Conservation (phyloP, 2,329 filamentous ascomycete species). For the Ascocoryne sarcoides region DNA sequence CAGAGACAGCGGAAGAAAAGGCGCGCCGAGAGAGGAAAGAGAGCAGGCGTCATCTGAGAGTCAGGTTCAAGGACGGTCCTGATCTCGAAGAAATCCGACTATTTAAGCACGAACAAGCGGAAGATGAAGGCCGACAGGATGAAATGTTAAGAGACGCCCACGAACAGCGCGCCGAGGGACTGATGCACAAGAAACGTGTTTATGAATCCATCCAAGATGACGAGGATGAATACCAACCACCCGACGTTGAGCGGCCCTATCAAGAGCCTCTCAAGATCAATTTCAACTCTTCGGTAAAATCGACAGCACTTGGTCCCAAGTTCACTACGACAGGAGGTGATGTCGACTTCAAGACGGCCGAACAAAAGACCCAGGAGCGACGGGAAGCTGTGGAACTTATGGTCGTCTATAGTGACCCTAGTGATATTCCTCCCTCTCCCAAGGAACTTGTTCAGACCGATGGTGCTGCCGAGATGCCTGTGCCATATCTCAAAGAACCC, state of each 20-base stretch:
- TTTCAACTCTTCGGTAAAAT: slow-evolving; percentile 29
- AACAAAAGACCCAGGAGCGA: slow-evolving; percentile 46
- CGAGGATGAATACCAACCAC: slow-evolving; percentile 33
- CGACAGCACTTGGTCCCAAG: slow-evolving; percentile 36
- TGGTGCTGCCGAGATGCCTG: slow-evolving; percentile 6
- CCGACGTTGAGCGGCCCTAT: slow-evolving; percentile 41
- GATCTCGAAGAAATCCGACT: slow-evolving; percentile 58
- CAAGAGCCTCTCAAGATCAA: slow-evolving; percentile 38
- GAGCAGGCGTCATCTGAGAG: slow-evolving; percentile 58
- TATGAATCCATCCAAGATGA: slow-evolving; percentile 46
- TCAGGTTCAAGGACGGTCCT: slow-evolving; percentile 60
- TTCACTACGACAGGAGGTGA: slow-evolving; percentile 47
- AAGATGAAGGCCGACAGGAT: slow-evolving; percentile 58
- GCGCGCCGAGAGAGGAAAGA: slow-evolving; percentile 64
- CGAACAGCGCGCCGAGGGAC: slow-evolving; percentile 65
- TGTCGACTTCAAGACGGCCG: slow-evolving; percentile 41
- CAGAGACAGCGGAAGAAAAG: slow-evolving; percentile 61
- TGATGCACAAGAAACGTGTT: slow-evolving; percentile 52
- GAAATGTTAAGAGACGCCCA: slow-evolving; percentile 64
- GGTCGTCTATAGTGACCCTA: slow-evolving; percentile 32
- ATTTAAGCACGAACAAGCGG: slow-evolving; percentile 64
- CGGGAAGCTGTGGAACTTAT: slow-evolving; percentile 53
- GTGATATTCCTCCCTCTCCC: slow-evolving; percentile 28
- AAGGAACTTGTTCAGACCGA: slow-evolving; percentile 23
- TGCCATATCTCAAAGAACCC: slow-evolving; percentile 18